Evolutionary conservation across 75 land plant species (phyloP), one percentile per base, ranked within the genome.

Genomic region (Gnetum montanum): DNA sequence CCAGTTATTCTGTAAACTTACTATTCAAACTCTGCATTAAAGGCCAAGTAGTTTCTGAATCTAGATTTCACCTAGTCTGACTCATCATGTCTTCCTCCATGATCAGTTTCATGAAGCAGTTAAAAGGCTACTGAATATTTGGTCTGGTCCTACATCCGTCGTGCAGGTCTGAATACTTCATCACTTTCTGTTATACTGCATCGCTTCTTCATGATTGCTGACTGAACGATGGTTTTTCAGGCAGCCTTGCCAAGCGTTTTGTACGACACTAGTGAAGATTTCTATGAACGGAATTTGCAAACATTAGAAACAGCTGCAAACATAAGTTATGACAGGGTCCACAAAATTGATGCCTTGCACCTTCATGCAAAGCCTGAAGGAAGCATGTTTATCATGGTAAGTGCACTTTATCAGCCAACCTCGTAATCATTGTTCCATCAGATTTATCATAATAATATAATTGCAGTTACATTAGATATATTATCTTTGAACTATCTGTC

Each of bases 311-410:
- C 34, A 7, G 68, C 59, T 34, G 60, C 75, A 29, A 59, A 74
- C 35, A 45, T 70, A 12, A 70, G 77, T 46, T 74, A 61, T 47
- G 24, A 45, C 11, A 57, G 73, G 4, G 34, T 70, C 43, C 68
- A 70, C 44, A 8, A 35, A 43, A 70, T 63, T 28, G 13, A 16
- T 2, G 67, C 75, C 7, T 74, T 74, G 30, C 30, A 46, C n/a
- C 70, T 73, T 53, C 62, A 67, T 12, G 56, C 63, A 46, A 70
- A 60, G 54, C 73, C 77, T 13, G 63, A 70, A 37, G 73, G 73
- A 22, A 49, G 74, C 16, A 70, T 74, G 77, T 74, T 63, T 30
- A 74, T 74, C 47, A 74, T 74, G 77, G 77, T 74, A 31, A 31
- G n/a, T n/a, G n/a, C n/a, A n/a, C n/a, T n/a, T n/a, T n/a, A n/a